Evolutionary conservation across 352 stramenopile species (phyloP).

Genomic region (Globisporangium paddicum): DNA sequence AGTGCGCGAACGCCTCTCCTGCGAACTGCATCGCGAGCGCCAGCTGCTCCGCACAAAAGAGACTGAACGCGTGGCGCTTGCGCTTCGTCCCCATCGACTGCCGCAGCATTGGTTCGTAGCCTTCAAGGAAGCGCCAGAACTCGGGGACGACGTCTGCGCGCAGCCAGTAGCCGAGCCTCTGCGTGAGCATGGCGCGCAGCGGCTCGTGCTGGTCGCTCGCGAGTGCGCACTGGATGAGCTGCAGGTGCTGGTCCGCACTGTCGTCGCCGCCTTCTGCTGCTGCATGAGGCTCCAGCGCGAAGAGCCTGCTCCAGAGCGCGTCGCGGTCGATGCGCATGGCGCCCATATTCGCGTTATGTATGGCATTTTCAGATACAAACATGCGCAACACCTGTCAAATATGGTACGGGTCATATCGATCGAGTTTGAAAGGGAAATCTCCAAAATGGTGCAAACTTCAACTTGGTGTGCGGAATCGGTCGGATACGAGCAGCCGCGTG

Average conservation of each 20-base stretch:
- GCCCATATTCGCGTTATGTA: neutral
- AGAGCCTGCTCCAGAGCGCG: slow-evolving; percentile 66
- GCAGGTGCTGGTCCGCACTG: slow-evolving; percentile 18
- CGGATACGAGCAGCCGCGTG: too few relatives aligned
- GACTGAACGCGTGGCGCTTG: slow-evolving; percentile 26
- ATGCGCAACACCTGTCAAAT: neutral
- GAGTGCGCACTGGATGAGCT: slow-evolving; percentile 32
- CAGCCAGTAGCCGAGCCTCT: slow-evolving; percentile 61
- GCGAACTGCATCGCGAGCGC: slow-evolving; percentile 68
- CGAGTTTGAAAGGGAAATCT: too few relatives aligned
- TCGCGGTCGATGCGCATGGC: slow-evolving; percentile 54
- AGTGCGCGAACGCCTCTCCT: slow-evolving; percentile 64
- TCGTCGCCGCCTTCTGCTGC: neutral
- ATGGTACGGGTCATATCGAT: neutral
- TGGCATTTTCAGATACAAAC: neutral
- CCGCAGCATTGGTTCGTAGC: slow-evolving; percentile 16
- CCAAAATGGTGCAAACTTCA: too few relatives aligned
- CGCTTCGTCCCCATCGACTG: slow-evolving; percentile 14
- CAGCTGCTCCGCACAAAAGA: slow-evolving; percentile 60
- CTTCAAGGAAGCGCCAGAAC: slow-evolving; percentile 64
- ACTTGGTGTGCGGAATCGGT: too few relatives aligned
- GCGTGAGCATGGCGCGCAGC: slow-evolving; percentile 53
- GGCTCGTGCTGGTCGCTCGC: slow-evolving; percentile 28
- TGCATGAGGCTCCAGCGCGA: slow-evolving; percentile 44
- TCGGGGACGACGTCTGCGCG: slow-evolving; percentile 50